These are phyloP conservation scores for Aspergillus tanneri DNA, from an alignment of 2,329 filamentous ascomycete genomes.

Conservation along the genomic window DNA sequence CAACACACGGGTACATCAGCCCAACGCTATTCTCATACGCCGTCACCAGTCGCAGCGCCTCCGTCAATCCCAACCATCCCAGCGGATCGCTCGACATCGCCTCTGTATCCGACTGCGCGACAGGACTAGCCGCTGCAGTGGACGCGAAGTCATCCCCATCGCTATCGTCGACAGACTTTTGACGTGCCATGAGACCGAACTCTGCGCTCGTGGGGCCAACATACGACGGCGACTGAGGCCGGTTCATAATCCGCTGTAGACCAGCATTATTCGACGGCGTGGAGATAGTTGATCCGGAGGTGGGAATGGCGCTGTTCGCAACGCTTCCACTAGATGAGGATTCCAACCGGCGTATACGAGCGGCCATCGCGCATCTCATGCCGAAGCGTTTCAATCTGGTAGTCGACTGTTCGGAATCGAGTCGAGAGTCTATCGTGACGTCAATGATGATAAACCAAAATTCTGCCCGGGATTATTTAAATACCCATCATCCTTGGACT, in stretches of 20 bases:
- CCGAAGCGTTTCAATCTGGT: constrained; percentile 28
- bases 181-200: constrained; percentile 30
- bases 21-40: constrained; percentile 85
- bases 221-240: constrained; percentile 34
- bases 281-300: constrained; percentile 11
- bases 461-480: background rate
- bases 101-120: constrained; percentile 25
- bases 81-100: constrained; percentile 64
- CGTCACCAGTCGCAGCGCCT: constrained; percentile 72
- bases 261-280: constrained; percentile 16
- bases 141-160: constrained; percentile 23
- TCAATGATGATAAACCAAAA: constrained; percentile 9
- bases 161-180: constrained; percentile 13
- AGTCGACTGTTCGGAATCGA: constrained; percentile 28
- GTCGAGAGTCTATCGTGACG: constrained; percentile 15
- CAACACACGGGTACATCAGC: constrained; percentile 82
- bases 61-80: constrained; percentile 69
- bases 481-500: constrained; percentile 22
- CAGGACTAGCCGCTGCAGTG: constrained; percentile 20
- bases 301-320: constrained; percentile 3
- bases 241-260: constrained; percentile 32
- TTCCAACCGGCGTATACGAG: constrained; percentile 30
- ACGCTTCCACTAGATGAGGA: constrained; percentile 16
- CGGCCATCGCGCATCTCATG: constrained; percentile 33
- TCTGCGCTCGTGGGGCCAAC: constrained; percentile 39